A percentile compares a stretch with the other conserved stretches of the same genome.
Conservation (phyloP, 441 rosid species). For the Lepidium campestre region DNA sequence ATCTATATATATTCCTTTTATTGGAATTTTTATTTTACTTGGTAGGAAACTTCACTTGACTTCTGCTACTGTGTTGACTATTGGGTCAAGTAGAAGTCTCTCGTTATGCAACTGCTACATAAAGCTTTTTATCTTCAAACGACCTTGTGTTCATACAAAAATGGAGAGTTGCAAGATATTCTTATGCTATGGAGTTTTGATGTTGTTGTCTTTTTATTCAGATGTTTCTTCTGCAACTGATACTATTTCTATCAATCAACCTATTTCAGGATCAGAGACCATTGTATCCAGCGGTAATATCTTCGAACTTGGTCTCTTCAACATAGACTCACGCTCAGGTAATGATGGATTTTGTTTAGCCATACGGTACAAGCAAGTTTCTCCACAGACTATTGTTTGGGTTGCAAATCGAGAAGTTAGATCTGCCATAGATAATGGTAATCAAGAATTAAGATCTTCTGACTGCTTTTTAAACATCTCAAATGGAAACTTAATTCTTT, state of each 20-base stretch:
- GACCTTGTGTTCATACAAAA: neutral
- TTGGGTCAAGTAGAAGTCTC: neutral
- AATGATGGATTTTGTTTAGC: neutral
- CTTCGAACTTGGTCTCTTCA: conserved; percentile 11
- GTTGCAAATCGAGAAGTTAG: neutral
- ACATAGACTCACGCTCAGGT: too few relatives aligned
- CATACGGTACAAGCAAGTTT: neutral
- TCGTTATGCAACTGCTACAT: neutral
- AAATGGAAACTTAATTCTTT: neutral
- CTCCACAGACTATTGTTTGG: conserved; percentile 1
- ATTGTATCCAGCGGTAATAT: neutral
- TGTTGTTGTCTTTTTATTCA: neutral
- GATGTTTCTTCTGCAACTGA: neutral
- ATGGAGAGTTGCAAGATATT: conserved; percentile 12
- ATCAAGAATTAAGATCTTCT: too few relatives aligned
- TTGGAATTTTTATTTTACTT: too few relatives aligned
- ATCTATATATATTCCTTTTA: too few relatives aligned
- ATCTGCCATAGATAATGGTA: too few relatives aligned
- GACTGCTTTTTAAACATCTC: neutral
- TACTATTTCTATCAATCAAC: neutral
- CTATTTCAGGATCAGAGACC: neutral
- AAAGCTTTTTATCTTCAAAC: neutral
- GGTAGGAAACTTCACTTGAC: too few relatives aligned
- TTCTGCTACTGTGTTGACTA: too few relatives aligned
- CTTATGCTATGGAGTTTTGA: neutral